Percentiles rank a stretch among this genome's conserved stretches.
Conservation (phyloP, 169 alveolate species). For the Amoebophrya sp. region DNA sequence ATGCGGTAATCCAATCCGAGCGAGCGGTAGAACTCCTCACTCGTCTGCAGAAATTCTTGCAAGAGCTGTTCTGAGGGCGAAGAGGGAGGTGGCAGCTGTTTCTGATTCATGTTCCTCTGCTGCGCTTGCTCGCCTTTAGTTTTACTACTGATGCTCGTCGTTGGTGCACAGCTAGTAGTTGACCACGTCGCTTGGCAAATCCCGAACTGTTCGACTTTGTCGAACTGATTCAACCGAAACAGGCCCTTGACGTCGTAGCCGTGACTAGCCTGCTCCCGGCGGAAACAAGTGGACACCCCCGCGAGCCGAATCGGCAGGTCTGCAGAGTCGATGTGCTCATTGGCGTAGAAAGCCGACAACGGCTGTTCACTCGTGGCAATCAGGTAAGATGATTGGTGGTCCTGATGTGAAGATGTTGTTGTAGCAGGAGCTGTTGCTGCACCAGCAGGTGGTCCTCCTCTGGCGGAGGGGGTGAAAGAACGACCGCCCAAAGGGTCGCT, state of each 20-base stretch:
- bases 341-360: conserved; percentile 83
- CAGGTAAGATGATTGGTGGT: too few species aligned
- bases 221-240: conserved; percentile 94
- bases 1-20: conserved; percentile 88
- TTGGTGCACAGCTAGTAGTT: too few species aligned
- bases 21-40: conserved; percentile 80
- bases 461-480: background rate
- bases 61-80: background rate
- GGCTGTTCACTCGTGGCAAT: conserved; percentile 98
- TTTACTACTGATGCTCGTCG: too few species aligned
- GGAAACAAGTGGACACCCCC: conserved; percentile 90
- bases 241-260: conserved; percentile 97
- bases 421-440: too few species aligned
- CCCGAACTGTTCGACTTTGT: conserved; percentile 90
- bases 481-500: background rate
- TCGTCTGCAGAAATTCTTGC: background rate
- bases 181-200: conserved; percentile 64
- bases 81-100: too few species aligned
- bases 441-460: background rate
- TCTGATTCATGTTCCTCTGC: too few species aligned
- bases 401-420: too few species aligned
- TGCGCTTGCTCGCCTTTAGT: too few species aligned
- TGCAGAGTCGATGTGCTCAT: conserved; percentile 66
- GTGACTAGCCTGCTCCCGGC: conserved; percentile 97
- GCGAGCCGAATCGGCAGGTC: conserved; percentile 68